Conservation (phyloP, 176 grass and related monocot species). For the Aegilops bicornis region DNA sequence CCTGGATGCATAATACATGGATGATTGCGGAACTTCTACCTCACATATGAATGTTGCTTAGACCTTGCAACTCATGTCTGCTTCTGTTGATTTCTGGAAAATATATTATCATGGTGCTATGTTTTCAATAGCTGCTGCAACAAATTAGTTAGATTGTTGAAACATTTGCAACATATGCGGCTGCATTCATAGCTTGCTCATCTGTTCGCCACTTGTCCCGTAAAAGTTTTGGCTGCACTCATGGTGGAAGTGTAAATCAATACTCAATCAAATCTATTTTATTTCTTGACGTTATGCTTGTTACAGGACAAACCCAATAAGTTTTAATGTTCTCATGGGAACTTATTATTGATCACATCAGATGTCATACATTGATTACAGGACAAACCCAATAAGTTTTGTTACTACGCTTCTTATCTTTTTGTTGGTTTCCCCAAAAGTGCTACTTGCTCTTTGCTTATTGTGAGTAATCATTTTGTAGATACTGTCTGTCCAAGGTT, state of each 20-base stretch:
- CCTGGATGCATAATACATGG: not conserved
- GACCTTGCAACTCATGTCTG: not conserved
- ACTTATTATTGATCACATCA: not conserved
- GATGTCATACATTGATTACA: not conserved
- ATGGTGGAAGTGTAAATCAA: slow-evolving; percentile 9
- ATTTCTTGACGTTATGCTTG: not conserved
- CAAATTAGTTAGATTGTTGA: slow-evolving; percentile 8
- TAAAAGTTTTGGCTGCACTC: not conserved
- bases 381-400: no score
- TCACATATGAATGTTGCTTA: not conserved
- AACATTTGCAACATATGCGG: not conserved
- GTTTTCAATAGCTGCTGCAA: not conserved
- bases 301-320: no score
- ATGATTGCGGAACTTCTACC: not conserved
- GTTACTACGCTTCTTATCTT: slow-evolving; percentile 4
- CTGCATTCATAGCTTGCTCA: not conserved
- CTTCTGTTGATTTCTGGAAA: not conserved
- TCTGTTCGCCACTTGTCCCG: slow-evolving; percentile 2
- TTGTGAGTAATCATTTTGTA: slow-evolving; percentile 8
- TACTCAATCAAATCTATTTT: slow-evolving; percentile 17
- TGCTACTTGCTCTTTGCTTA: not conserved
- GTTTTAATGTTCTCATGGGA: not conserved
- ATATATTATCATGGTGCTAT: not conserved
- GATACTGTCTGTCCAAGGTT: slow-evolving; percentile 39
- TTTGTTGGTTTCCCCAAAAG: not conserved